A percentile compares a stretch with the other conserved stretches of the same genome.
Evolutionary conservation across 1,284 basidiomycete genomes (phyloP).

Genomic region (Flammula alnicola): DNA sequence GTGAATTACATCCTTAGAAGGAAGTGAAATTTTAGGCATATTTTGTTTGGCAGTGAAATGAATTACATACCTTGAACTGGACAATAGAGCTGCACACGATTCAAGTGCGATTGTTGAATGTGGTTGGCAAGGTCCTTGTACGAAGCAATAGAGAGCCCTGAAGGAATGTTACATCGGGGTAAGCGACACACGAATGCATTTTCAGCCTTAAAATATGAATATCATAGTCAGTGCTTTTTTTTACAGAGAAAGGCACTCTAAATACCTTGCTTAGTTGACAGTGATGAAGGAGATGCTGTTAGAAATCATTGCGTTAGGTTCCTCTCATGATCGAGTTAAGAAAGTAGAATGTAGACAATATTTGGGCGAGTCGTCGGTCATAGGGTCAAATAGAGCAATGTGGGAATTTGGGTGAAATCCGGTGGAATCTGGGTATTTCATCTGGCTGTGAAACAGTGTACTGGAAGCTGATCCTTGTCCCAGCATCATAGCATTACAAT

Average conservation of each 20-base stretch:
- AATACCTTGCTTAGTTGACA: slow-evolving; percentile 17
- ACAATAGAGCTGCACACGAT: slow-evolving; percentile 22
- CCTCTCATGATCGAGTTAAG: too few species aligned
- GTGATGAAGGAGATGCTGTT: slow-evolving; percentile 21
- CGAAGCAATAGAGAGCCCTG: slow-evolving; percentile 9
- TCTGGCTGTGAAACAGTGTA: too few species aligned
- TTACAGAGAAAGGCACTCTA: not conserved
- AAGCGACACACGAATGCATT: slow-evolving; percentile 21
- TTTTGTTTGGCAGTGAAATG: not conserved
- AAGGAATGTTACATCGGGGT: slow-evolving; percentile 24
- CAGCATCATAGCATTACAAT: too few species aligned
- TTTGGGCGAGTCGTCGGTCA: too few species aligned
- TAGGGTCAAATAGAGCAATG: too few species aligned
- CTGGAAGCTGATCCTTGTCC: too few species aligned
- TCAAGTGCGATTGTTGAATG: slow-evolving; percentile 27
- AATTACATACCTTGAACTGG: slow-evolving; percentile 24
- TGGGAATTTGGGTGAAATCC: too few species aligned
- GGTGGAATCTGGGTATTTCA: too few species aligned
- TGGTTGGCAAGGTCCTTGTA: slow-evolving; percentile 22
- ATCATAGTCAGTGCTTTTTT: too few species aligned
- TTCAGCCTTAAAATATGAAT: too few species aligned
- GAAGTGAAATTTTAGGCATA: not conserved
- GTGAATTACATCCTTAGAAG: slow-evolving; percentile 13
- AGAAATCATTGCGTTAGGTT: too few species aligned
- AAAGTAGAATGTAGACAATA: too few species aligned